A percentile compares a stretch with the other conserved stretches of the same genome.
Conservation (phyloP, 1,284 basidiomycete species). For the Apiotrichum akiyoshidainum region DNA sequence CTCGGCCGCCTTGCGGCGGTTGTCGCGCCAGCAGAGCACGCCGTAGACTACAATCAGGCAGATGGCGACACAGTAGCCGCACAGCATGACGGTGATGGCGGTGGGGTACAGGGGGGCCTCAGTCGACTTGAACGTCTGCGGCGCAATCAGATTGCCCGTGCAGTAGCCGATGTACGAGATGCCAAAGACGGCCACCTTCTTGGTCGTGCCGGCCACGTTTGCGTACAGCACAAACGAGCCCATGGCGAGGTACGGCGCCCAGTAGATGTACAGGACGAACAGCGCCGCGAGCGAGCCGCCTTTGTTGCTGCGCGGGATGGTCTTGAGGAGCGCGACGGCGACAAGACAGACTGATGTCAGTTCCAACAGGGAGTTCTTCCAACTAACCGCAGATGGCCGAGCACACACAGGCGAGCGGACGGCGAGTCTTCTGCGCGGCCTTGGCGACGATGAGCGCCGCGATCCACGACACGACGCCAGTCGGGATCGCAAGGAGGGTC, state of each 20-base stretch:
- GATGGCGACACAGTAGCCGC: slow-evolving; percentile 28
- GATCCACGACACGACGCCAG: slow-evolving; percentile 37
- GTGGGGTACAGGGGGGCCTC: slow-evolving; percentile 28
- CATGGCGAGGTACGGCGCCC: slow-evolving; percentile 24
- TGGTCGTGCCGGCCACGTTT: slow-evolving; percentile 34
- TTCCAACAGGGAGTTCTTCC: not conserved
- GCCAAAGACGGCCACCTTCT: slow-evolving; percentile 31
- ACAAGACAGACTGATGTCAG: slow-evolving; percentile 6
- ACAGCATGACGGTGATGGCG: slow-evolving; percentile 29
- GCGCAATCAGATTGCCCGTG: slow-evolving; percentile 29
- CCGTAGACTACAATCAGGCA: slow-evolving; percentile 17
- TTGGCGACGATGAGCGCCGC: slow-evolving; percentile 26
- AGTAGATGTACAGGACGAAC: slow-evolving; percentile 28
- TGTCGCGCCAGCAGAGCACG: slow-evolving; percentile 22
- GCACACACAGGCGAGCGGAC: slow-evolving; percentile 19
- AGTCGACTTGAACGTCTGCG: slow-evolving; percentile 29
- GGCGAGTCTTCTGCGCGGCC: slow-evolving; percentile 24
- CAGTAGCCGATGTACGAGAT: slow-evolving; percentile 32
- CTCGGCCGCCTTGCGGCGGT: slow-evolving; percentile 17
- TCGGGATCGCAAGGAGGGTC: slow-evolving; percentile 36
- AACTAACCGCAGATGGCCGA: slow-evolving; percentile 18
- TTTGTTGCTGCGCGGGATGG: slow-evolving; percentile 26
- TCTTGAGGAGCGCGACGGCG: slow-evolving; percentile 24
- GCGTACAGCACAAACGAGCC: slow-evolving; percentile 23
- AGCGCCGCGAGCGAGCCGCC: slow-evolving; percentile 29